These are phyloP conservation scores for Colletotrichum paranaense DNA, from an alignment of 2,329 filamentous ascomycete genomes.

Conservation along the genomic window DNA sequence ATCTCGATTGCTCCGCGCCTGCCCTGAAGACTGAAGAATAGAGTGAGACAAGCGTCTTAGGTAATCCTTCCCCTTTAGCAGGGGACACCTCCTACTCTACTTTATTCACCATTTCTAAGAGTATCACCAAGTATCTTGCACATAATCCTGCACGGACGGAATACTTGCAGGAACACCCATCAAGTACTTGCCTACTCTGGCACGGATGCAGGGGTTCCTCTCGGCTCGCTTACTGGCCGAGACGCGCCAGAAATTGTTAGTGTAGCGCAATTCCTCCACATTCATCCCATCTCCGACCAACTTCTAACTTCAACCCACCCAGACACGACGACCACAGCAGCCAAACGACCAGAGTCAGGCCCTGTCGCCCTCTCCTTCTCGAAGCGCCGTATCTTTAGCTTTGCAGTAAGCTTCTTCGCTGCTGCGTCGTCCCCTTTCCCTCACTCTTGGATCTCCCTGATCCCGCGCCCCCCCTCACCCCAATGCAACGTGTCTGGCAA, in stretches of 20 bases:
- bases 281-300: conserved; percentile 30
- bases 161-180: neutral
- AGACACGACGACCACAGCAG: too few species aligned
- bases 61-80: conserved; percentile 10
- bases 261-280: conserved; percentile 33
- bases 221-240: conserved; percentile 35
- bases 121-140: neutral
- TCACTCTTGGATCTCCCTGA: conserved; percentile 7
- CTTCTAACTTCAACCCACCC: conserved; percentile 23
- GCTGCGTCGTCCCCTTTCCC: neutral
- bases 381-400: conserved; percentile 13
- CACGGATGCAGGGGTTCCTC: conserved; percentile 20
- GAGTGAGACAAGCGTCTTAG: conserved; percentile 2
- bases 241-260: conserved; percentile 34
- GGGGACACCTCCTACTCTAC: neutral
- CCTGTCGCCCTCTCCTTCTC: conserved; percentile 18
- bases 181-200: conserved; percentile 11
- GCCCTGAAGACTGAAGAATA: neutral
- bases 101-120: neutral
- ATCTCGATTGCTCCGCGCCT: neutral
- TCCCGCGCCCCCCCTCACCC: neutral
- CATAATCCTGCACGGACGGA: neutral
- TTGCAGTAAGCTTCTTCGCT: conserved; percentile 25
- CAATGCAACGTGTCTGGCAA: conserved; percentile 23
- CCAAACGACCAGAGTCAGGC: neutral